Evolutionary conservation across 208 protist species (phyloP).

Genomic region (Trypanosoma avium): DNA sequence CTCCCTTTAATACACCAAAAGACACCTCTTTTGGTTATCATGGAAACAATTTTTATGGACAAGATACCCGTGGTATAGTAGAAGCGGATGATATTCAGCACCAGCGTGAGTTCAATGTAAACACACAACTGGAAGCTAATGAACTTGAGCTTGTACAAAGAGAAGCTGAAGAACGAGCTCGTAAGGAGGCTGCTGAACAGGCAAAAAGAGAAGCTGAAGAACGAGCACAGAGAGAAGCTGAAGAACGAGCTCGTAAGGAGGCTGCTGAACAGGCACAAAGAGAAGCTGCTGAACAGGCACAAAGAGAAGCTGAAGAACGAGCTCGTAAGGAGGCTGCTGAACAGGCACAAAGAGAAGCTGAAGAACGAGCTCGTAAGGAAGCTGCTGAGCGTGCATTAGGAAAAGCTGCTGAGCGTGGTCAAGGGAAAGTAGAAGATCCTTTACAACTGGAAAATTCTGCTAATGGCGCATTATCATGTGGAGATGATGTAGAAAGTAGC

Average conservation of each 20-base stretch:
- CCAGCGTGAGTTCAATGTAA: too few relatives aligned
- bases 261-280: constrained; percentile 72
- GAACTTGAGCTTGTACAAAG: constrained; percentile 12
- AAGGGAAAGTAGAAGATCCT: constrained; percentile 32
- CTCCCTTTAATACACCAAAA: not conserved
- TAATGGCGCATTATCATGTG: too few relatives aligned
- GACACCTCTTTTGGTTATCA: not conserved
- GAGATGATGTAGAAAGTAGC: too few relatives aligned
- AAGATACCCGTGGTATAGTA: not conserved
- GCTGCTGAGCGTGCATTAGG: constrained; percentile 55
- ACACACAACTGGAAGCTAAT: constrained; percentile 13
- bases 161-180: constrained; percentile 29
- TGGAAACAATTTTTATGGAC: not conserved
- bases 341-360: constrained; percentile 81
- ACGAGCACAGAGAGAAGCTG: constrained; percentile 35
- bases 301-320: constrained; percentile 35
- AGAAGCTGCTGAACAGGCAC: constrained; percentile 48
- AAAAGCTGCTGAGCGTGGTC: constrained; percentile 32
- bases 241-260: constrained; percentile 28
- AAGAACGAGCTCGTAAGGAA: constrained; percentile 90
- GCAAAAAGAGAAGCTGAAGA: constrained; percentile 41
- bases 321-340: constrained; percentile 22
- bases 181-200: constrained; percentile 41
- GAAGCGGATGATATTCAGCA: constrained; percentile 61
- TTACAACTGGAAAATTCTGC: too few relatives aligned